Percentiles rank a stretch among this genome's conserved stretches.
phyloP scores from a whole-genome alignment of 495 filamentous ascomycete genomes.

The Penicillium bovifimosum region DNA sequence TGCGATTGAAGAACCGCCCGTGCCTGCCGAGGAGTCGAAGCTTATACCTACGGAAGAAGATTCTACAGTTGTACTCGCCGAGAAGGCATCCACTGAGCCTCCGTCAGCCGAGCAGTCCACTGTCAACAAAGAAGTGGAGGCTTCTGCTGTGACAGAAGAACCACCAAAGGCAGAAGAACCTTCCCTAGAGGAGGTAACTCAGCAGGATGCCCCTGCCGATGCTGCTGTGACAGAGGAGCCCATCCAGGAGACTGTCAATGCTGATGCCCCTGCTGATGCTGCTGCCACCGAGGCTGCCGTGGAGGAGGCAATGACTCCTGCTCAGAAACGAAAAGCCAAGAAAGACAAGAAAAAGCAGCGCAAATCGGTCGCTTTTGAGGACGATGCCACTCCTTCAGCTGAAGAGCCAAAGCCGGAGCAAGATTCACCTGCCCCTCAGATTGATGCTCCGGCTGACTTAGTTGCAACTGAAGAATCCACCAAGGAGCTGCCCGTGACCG shows the following conservation, averaged over 20 bases:
- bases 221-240: neutral
- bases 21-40: conserved; percentile 1
- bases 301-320: conserved; percentile 25
- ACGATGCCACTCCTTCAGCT: conserved; percentile 1
- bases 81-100: neutral
- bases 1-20: neutral
- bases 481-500: neutral
- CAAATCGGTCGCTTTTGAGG: conserved; percentile 20
- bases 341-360: conserved; percentile 25
- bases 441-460: neutral
- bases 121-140: neutral
- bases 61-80: neutral
- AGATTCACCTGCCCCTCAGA: neutral
- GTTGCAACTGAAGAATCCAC: neutral
- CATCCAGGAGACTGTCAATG: neutral
- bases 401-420: conserved; percentile 13
- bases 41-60: conserved; percentile 3
- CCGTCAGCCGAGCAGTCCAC: neutral
- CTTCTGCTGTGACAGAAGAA: neutral
- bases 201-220: neutral
- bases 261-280: conserved; percentile 1
- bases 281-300: neutral
- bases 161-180: too few species aligned
- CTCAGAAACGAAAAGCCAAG: conserved; percentile 1
- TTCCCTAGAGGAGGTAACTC: neutral